phyloP scores from a whole-genome alignment of 352 stramenopile genomes.

The Pythium chondricola region DNA sequence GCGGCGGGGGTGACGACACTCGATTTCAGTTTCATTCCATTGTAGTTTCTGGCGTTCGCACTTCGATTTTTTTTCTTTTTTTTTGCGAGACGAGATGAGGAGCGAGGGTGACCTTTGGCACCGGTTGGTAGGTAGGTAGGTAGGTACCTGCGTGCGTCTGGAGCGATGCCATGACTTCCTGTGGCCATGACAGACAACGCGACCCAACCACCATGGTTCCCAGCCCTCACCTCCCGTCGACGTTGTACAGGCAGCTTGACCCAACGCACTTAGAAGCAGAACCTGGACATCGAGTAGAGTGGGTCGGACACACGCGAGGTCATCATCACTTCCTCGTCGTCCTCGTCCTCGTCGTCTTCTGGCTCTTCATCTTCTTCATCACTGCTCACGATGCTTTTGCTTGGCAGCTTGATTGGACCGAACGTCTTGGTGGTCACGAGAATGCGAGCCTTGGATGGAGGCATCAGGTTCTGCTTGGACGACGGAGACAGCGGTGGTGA shows the following conservation, averaged over 20 bases:
- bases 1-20: too few species aligned
- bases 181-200: conserved; percentile 7
- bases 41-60: too few species aligned
- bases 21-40: too few species aligned
- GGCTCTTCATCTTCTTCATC: conserved; percentile 2
- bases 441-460: conserved; percentile 13
- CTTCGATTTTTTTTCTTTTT: too few species aligned
- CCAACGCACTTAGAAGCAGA: conserved; percentile 19
- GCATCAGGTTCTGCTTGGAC: conserved; percentile 20
- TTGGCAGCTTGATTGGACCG: conserved; percentile 13
- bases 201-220: not conserved
- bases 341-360: conserved; percentile 11
- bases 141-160: too few species aligned
- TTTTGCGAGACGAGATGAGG: too few species aligned
- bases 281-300: conserved; percentile 16
- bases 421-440: conserved; percentile 10
- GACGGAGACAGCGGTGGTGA: conserved; percentile 26
- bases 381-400: not conserved
- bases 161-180: conserved; percentile 16
- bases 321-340: conserved; percentile 9
- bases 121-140: too few species aligned
- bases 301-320: conserved; percentile 13
- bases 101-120: too few species aligned
- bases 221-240: not conserved
- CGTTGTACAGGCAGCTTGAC: conserved; percentile 1